Conservation (phyloP, 2,329 filamentous ascomycete genomes). For the Botrytis cinerea region DNA sequence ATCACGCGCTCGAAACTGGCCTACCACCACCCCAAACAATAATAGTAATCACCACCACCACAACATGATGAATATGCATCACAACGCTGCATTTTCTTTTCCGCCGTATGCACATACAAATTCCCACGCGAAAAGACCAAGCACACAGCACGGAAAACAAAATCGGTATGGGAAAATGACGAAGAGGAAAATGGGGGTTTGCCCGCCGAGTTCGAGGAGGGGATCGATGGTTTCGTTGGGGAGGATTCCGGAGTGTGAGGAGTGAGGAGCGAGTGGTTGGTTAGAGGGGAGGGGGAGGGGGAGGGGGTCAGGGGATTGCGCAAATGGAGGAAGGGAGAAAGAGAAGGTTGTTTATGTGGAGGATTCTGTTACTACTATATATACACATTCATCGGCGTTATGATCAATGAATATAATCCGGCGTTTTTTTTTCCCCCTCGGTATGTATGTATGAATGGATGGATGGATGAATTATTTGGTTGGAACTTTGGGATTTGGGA, state of each 20-base stretch:
- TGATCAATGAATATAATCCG: neutral
- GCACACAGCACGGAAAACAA: neutral
- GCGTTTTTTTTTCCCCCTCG: neutral
- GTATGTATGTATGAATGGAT: neutral
- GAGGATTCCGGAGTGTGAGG: constrained; percentile 6
- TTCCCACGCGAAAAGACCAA: neutral
- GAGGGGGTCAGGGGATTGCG: too few species aligned
- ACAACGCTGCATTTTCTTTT: neutral
- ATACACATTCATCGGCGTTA: neutral
- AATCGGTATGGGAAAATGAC: neutral
- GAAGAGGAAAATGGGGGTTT: neutral
- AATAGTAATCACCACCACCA: neutral
- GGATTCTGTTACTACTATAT: neutral
- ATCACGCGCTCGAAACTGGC: constrained; percentile 3
- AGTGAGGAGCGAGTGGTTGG: neutral
- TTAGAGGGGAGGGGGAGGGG: neutral
- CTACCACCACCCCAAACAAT: neutral
- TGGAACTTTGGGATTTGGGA: too few species aligned
- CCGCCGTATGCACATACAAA: neutral
- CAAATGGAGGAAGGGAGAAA: neutral
- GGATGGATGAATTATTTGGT: too few species aligned
- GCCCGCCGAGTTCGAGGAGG: neutral
- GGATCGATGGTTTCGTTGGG: constrained; percentile 1
- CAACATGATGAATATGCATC: neutral
- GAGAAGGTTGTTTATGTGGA: neutral